These are phyloP conservation scores for Phialocephala sp. DNA, from an alignment of 2,329 filamentous ascomycete species.

Conservation along the genomic window DNA sequence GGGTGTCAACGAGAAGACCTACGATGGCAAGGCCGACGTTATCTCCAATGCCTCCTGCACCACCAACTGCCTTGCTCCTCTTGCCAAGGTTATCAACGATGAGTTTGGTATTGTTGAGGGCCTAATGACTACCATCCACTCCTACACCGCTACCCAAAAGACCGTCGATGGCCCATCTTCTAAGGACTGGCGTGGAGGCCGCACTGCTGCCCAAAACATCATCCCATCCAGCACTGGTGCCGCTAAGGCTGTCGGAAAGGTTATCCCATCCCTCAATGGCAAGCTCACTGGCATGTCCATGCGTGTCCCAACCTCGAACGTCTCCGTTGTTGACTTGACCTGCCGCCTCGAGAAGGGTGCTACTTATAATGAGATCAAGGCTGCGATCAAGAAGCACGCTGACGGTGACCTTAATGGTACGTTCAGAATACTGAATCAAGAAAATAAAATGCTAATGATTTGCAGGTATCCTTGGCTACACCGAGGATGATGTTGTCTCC, in stretches of 20 bases:
- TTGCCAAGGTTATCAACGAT: slow-evolving; percentile 99
- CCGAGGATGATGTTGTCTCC: slow-evolving; percentile 96
- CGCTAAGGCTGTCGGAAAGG: slow-evolving; percentile 99
- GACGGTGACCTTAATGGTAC: slow-evolving; percentile 84
- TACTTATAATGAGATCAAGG: slow-evolving; percentile 91
- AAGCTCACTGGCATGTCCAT: slow-evolving; percentile 99
- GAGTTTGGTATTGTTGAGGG: slow-evolving; percentile 97
- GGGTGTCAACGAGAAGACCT: slow-evolving; percentile 95
- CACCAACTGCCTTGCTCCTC: slow-evolving; percentile 99
- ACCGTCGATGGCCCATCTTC: slow-evolving; percentile 95
- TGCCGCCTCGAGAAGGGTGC: slow-evolving; percentile 91
- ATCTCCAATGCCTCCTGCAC: slow-evolving; percentile 99
- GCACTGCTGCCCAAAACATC: slow-evolving; percentile 99
- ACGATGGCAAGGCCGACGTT: slow-evolving; percentile 89
- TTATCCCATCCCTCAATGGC: slow-evolving; percentile 96
- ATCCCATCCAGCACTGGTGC: slow-evolving; percentile 99
- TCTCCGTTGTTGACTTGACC: slow-evolving; percentile 98
- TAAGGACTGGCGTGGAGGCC: slow-evolving; percentile 99
- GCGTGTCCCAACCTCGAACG: slow-evolving; percentile 98
- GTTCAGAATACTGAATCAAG: slow-evolving; percentile 36
- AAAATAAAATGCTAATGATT: slow-evolving; percentile 23
- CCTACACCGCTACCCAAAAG: slow-evolving; percentile 99
- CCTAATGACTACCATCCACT: slow-evolving; percentile 99
- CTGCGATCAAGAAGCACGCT: slow-evolving; percentile 84
- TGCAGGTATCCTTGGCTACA: slow-evolving; percentile 86